Conservation (phyloP, 2,329 filamentous ascomycete genomes). For the Podosphaera fusca region DNA sequence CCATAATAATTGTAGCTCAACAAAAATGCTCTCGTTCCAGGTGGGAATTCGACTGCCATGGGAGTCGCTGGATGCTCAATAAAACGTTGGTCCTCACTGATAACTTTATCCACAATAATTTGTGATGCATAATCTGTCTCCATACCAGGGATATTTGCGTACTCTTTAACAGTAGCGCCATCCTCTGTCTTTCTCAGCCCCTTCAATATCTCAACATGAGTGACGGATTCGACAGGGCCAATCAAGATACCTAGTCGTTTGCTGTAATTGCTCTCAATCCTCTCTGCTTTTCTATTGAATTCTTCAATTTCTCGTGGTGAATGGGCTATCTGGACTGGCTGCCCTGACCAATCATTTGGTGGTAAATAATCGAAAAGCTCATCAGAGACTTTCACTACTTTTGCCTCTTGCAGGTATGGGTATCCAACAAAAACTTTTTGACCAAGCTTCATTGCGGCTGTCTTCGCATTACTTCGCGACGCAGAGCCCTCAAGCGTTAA, state of each 20-base stretch:
- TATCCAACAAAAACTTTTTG: slow-evolving; percentile 79
- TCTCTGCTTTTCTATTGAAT: slow-evolving; percentile 63
- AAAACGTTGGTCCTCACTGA: slow-evolving; percentile 82
- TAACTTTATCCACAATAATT: slow-evolving; percentile 67
- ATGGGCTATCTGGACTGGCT: slow-evolving; percentile 48
- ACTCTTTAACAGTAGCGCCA: slow-evolving; percentile 81
- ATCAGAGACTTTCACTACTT: slow-evolving; percentile 71
- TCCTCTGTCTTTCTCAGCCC: slow-evolving; percentile 77
- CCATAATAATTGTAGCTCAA: slow-evolving; percentile 85
- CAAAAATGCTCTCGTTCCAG: slow-evolving; percentile 70
- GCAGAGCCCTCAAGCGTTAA: slow-evolving; percentile 63
- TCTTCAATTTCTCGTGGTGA: slow-evolving; percentile 53
- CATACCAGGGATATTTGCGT: slow-evolving; percentile 61
- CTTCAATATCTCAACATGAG: slow-evolving; percentile 84
- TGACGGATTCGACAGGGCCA: slow-evolving; percentile 65
- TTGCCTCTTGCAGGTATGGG: slow-evolving; percentile 85
- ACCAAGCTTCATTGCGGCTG: slow-evolving; percentile 59
- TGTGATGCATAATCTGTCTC: slow-evolving; percentile 85
- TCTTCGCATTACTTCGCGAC: slow-evolving; percentile 41
- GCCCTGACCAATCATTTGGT: slow-evolving; percentile 34
- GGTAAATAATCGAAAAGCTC: slow-evolving; percentile 78
- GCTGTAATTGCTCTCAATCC: slow-evolving; percentile 70
- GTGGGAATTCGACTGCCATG: slow-evolving; percentile 76
- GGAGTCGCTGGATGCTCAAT: slow-evolving; percentile 72
- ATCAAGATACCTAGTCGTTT: slow-evolving; percentile 77